phyloP scores from a whole-genome alignment of 2,329 filamentous ascomycete species.

The Fusarium tuaranense region DNA sequence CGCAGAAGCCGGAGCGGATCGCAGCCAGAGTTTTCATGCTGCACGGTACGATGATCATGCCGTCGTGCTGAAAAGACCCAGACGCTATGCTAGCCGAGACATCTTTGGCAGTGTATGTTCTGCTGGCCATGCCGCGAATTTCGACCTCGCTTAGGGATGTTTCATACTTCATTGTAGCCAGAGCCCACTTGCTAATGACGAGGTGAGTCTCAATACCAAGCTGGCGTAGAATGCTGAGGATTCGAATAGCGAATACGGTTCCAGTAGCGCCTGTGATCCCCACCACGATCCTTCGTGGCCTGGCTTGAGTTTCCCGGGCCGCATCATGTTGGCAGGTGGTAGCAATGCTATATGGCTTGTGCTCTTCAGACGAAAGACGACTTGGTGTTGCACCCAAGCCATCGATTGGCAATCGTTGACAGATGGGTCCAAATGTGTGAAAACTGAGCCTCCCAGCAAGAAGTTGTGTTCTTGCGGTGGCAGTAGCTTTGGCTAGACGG shows the following conservation, averaged over 20 bases:
- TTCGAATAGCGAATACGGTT: slow-evolving; percentile 55
- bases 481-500: background rate
- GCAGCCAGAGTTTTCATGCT: slow-evolving; percentile 25
- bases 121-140: slow-evolving; percentile 53
- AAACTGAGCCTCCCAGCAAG: background rate
- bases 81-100: slow-evolving; percentile 58
- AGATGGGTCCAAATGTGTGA: no score
- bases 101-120: slow-evolving; percentile 55
- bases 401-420: background rate
- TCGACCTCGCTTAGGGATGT: slow-evolving; percentile 53
- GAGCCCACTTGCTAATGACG: slow-evolving; percentile 62
- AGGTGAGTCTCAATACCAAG: slow-evolving; percentile 61
- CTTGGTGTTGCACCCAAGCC: background rate
- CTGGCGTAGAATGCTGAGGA: slow-evolving; percentile 53
- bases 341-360: background rate
- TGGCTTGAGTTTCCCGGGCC: background rate
- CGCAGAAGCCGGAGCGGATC: slow-evolving; percentile 14
- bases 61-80: slow-evolving; percentile 22
- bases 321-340: background rate
- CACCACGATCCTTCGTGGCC: slow-evolving; percentile 54
- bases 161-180: slow-evolving; percentile 60
- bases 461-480: background rate
- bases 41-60: slow-evolving; percentile 29
- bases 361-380: background rate
- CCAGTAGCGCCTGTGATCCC: slow-evolving; percentile 64